Percentiles rank a stretch among this genome's conserved stretches.
These are phyloP conservation scores for Yarrowia keelungensis DNA, from an alignment of 805 yeast genomes.

Conservation along the genomic window DNA sequence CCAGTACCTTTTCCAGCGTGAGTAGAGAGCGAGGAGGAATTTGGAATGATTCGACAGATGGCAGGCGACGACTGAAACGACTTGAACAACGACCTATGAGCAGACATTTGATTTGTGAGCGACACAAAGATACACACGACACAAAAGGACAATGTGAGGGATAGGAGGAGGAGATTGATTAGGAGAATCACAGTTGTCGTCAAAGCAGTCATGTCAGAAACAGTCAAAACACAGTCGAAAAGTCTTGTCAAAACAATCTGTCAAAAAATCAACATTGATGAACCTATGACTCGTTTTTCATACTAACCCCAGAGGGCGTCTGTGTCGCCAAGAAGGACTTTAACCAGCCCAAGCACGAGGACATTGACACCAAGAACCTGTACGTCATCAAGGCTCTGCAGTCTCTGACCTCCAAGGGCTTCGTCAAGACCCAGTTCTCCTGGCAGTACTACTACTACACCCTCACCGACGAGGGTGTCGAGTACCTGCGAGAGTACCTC, in stretches of 20 bases:
- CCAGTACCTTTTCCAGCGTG: conserved; percentile 98
- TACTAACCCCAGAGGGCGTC: conserved; percentile 74
- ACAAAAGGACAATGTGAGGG: background rate
- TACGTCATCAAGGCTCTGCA: conserved; percentile 98
- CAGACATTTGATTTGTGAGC: background rate
- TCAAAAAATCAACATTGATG: too few species aligned
- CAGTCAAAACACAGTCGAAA: too few species aligned
- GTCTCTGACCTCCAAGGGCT: conserved; percentile 98
- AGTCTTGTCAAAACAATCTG: too few species aligned
- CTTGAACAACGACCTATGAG: background rate
- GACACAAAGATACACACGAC: background rate
- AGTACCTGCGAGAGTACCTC: conserved; percentile 96
- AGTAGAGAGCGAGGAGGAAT: conserved; percentile 51
- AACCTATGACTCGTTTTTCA: conserved; percentile 9
- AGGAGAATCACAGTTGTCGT: too few species aligned
- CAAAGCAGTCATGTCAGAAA: too few species aligned
- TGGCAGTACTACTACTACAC: conserved; percentile 99
- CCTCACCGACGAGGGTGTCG: conserved; percentile 99
- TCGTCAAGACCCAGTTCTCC: conserved; percentile 99
- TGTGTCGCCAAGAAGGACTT: conserved; percentile 99
- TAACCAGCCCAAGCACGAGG: conserved; percentile 97
- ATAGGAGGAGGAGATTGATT: too few species aligned
- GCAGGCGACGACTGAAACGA: background rate
- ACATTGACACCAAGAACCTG: conserved; percentile 97
- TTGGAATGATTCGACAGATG: background rate